Evolutionary conservation across 148 eudicot species (phyloP).

Genomic region (Cornus suecica): DNA sequence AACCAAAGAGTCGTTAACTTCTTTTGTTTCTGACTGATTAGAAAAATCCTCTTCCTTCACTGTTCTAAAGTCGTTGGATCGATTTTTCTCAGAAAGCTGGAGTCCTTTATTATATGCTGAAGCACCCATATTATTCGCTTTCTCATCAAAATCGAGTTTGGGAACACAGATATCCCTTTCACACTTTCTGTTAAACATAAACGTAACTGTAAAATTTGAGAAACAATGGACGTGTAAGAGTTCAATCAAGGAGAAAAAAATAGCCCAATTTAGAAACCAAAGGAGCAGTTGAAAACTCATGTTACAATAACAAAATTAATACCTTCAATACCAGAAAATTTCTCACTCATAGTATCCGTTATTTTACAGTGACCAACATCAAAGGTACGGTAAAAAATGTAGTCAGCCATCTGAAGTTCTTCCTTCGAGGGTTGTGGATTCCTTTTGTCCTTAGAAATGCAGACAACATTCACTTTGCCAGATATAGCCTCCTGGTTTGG

Average conservation of each 20-base stretch:
- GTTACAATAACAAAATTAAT: slow-evolving; percentile 21
- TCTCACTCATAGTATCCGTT: slow-evolving; percentile 55
- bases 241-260: slow-evolving; percentile 3
- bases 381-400: slow-evolving; percentile 73
- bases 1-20: slow-evolving; percentile 12
- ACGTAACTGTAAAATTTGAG: slow-evolving; percentile 55
- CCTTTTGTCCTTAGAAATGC: slow-evolving; percentile 64
- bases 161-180: slow-evolving; percentile 17
- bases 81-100: slow-evolving; percentile 12
- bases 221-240: slow-evolving; percentile 24
- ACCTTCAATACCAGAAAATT: slow-evolving; percentile 54
- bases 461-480: slow-evolving; percentile 73
- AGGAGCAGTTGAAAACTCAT: slow-evolving; percentile 9
- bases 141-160: slow-evolving; percentile 18
- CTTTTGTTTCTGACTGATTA: slow-evolving; percentile 11
- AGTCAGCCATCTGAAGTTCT: slow-evolving; percentile 55
- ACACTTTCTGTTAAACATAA: slow-evolving; percentile 54
- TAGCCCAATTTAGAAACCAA: slow-evolving; percentile 11
- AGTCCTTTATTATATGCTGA: slow-evolving; percentile 18
- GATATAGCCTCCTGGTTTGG: slow-evolving; percentile 68
- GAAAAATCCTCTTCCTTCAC: slow-evolving; percentile 6
- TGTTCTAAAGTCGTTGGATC: slow-evolving; percentile 18
- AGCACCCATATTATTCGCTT: slow-evolving; percentile 23
- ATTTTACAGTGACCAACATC: slow-evolving; percentile 48
- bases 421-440: slow-evolving; percentile 64